These are phyloP conservation scores for Alternaria atra DNA, from an alignment of 2,329 filamentous ascomycete species.

Conservation along the genomic window DNA sequence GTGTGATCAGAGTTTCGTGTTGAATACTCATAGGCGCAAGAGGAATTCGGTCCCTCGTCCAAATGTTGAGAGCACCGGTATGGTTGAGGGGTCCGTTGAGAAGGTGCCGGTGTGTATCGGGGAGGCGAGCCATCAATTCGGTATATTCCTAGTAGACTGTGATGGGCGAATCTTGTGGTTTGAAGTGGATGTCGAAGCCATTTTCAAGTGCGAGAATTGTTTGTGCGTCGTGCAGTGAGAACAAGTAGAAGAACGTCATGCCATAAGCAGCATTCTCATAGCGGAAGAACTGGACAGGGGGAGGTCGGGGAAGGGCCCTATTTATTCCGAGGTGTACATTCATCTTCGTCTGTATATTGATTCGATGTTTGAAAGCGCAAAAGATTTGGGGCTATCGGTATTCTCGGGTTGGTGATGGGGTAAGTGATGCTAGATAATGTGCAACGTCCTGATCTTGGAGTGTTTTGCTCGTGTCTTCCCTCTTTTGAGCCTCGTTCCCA, in stretches of 20 bases:
- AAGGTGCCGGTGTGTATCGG: background rate
- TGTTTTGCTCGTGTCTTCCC: background rate
- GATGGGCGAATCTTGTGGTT: background rate
- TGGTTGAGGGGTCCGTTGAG: background rate
- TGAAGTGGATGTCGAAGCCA: background rate
- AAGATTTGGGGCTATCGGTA: background rate
- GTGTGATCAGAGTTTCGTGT: background rate
- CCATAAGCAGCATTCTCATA: conserved; percentile 20
- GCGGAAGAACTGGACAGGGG: conserved; percentile 3
- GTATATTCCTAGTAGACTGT: background rate
- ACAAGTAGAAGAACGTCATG: conserved; percentile 27
- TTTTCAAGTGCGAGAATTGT: background rate
- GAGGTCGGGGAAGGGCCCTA: background rate
- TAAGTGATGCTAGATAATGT: background rate
- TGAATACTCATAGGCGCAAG: background rate
- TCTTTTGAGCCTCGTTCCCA: background rate
- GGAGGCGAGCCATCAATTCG: background rate
- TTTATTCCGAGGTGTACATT: background rate
- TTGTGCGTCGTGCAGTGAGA: conserved; percentile 9
- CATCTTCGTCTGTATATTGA: background rate
- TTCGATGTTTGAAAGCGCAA: background rate
- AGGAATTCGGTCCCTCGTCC: background rate
- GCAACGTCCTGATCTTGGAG: background rate
- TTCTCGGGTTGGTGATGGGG: background rate
- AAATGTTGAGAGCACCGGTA: background rate